phyloP scores from a whole-genome alignment of 108 stramenopile species.

The Pseudonitzschia delicatissima region DNA sequence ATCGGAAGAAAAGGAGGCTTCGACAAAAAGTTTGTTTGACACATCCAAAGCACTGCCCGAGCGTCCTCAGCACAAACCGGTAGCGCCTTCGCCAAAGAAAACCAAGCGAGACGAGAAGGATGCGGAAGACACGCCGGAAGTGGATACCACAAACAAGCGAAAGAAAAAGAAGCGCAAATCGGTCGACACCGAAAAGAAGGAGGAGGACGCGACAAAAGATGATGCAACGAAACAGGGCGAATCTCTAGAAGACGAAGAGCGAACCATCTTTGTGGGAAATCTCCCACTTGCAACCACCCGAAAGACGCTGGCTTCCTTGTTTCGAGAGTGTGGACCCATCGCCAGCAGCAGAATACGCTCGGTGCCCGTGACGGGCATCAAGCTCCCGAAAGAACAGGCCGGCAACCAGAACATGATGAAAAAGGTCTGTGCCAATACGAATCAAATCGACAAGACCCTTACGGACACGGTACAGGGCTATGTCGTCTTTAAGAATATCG shows the following conservation, averaged over 20 bases:
- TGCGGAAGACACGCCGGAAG: neutral
- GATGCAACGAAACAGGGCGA: neutral
- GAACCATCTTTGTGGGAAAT: slow-evolving; percentile 85
- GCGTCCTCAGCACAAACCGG: slow-evolving; percentile 37
- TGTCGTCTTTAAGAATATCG: slow-evolving; percentile 64
- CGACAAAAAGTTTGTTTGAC: slow-evolving; percentile 25
- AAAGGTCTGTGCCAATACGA: slow-evolving; percentile 72
- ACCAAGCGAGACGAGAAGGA: slow-evolving; percentile 16
- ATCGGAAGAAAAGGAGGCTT: neutral
- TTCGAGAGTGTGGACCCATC: slow-evolving; percentile 61
- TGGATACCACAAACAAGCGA: slow-evolving; percentile 1
- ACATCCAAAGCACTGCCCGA: slow-evolving; percentile 34
- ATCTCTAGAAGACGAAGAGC: slow-evolving; percentile 29
- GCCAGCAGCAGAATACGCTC: slow-evolving; percentile 57
- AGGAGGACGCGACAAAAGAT: slow-evolving; percentile 2
- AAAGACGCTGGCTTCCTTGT: slow-evolving; percentile 53
- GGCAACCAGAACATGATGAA: slow-evolving; percentile 71
- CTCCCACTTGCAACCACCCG: slow-evolving; percentile 56
- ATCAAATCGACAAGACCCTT: slow-evolving; percentile 37
- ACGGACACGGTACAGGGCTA: slow-evolving; percentile 57
- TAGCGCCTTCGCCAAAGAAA: neutral
- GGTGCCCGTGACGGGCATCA: slow-evolving; percentile 67
- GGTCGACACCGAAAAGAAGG: neutral
- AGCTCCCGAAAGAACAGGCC: slow-evolving; percentile 64
- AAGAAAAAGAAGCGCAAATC: slow-evolving; percentile 14